Evolutionary conservation across 257 asterid species (phyloP).

Genomic region (Penstemon newberryi): DNA sequence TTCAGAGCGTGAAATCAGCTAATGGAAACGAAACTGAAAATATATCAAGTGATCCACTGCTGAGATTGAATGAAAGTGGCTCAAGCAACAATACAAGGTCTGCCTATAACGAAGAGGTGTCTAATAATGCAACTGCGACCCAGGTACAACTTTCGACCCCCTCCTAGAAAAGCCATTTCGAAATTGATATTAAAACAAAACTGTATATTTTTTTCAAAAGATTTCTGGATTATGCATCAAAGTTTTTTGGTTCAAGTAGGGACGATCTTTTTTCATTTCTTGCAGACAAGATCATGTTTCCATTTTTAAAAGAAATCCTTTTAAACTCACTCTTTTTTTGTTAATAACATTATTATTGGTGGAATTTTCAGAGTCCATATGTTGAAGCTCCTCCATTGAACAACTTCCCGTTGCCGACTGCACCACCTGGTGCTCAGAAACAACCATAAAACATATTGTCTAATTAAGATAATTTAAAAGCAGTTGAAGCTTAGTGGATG

Average conservation of each 20-base stretch:
- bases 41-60: conserved; percentile 37
- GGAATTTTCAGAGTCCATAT: conserved; percentile 72
- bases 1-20: conserved; percentile 71
- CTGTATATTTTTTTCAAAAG: neutral
- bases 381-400: conserved; percentile 81
- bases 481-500: conserved; percentile 25
- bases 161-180: too few relatives aligned
- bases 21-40: conserved; percentile 54
- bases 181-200: neutral
- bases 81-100: conserved; percentile 42
- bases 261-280: too few relatives aligned
- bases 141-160: conserved; percentile 45
- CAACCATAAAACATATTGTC: conserved; percentile 38
- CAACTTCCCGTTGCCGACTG: conserved; percentile 85
- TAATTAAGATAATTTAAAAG: neutral
- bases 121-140: conserved; percentile 32
- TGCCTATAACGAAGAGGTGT: conserved; percentile 42
- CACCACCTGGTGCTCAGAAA: conserved; percentile 88
- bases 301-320: neutral
- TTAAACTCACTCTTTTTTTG: neutral
- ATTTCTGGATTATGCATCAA: too few relatives aligned
- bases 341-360: conserved; percentile 15
- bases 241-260: too few relatives aligned
- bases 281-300: too few relatives aligned
- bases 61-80: conserved; percentile 53